Evolutionary conservation across 2,329 filamentous ascomycete genomes (phyloP).

Genomic region (Juglanconis sp.): DNA sequence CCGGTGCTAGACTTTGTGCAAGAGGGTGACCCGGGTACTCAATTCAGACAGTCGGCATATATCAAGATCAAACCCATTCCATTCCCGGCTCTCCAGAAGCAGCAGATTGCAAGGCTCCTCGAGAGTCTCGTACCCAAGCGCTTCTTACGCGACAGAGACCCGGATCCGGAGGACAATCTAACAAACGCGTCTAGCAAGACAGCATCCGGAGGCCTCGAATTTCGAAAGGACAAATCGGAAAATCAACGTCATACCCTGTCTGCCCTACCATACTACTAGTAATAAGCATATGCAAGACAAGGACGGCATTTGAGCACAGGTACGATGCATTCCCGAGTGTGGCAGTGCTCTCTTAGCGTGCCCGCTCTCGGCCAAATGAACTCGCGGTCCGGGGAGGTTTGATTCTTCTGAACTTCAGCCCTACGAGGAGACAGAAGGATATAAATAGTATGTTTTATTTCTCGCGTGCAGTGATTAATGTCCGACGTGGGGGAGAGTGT

Average conservation of each 20-base stretch:
- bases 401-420: constrained; percentile 13
- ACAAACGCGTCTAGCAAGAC: not conserved
- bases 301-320: not conserved
- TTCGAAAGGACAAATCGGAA: not conserved
- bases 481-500: no score
- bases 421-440: constrained; percentile 5
- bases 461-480: not conserved
- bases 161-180: no score
- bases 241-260: not conserved
- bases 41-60: not conserved
- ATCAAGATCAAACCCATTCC: not conserved
- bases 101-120: not conserved
- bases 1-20: not conserved
- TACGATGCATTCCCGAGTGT: constrained; percentile 13
- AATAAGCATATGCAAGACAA: not conserved
- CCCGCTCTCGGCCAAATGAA: not conserved
- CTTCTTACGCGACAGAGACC: no score
- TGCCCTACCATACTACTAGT: not conserved
- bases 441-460: not conserved
- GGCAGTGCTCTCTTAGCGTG: constrained; percentile 19
- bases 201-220: not conserved
- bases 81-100: not conserved
- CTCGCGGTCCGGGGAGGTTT: not conserved
- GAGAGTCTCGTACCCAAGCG: no score
- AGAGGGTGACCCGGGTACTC: not conserved